Evolutionary conservation across 768 basidiomycete genomes (phyloP).

Genomic region (Macrolepiota albuminosa): DNA sequence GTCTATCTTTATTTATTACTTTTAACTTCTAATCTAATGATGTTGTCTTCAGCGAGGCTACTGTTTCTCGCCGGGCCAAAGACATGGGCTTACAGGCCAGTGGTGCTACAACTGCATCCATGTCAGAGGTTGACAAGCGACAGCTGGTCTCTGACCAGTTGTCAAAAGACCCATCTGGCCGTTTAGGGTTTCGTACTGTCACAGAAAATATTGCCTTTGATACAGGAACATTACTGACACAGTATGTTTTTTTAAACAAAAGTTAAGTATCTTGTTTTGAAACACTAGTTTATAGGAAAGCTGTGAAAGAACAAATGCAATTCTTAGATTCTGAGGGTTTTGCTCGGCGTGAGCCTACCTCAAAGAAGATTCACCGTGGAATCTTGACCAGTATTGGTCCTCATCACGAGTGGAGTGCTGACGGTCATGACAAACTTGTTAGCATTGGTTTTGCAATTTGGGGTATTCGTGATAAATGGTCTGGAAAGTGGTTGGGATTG

Average conservation of each 20-base stretch:
- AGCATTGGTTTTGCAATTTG: conserved; percentile 27
- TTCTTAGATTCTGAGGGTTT: conserved; percentile 20
- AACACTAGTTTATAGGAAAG: too few species aligned
- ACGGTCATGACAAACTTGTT: conserved; percentile 31
- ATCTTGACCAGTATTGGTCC: conserved; percentile 19
- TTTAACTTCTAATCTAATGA: too few species aligned
- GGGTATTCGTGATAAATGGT: conserved; percentile 22
- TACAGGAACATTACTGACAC: conserved; percentile 23
- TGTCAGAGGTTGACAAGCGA: conserved; percentile 20
- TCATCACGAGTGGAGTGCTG: conserved; percentile 27
- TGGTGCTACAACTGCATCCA: conserved; percentile 17
- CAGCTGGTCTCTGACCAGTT: conserved; percentile 30
- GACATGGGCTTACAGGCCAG: conserved; percentile 22
- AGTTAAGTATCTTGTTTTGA: too few species aligned
- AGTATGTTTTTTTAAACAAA: too few species aligned
- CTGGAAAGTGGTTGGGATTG: conserved; percentile 22
- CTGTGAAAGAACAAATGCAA: conserved; percentile 17
- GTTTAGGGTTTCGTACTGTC: conserved; percentile 21
- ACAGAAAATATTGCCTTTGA: conserved; percentile 11
- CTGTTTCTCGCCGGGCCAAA: conserved; percentile 22
- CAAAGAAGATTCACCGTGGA: conserved; percentile 8
- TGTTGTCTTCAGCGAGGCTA: conserved; percentile 17
- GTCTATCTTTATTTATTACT: neutral
- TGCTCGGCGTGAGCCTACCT: conserved; percentile 17
- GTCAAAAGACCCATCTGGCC: conserved; percentile 25